Percentiles rank a stretch among this genome's conserved stretches.
Evolutionary conservation across 2,329 filamentous ascomycete genomes (phyloP).

Genomic region (Fonsecaea multimorphosa): DNA sequence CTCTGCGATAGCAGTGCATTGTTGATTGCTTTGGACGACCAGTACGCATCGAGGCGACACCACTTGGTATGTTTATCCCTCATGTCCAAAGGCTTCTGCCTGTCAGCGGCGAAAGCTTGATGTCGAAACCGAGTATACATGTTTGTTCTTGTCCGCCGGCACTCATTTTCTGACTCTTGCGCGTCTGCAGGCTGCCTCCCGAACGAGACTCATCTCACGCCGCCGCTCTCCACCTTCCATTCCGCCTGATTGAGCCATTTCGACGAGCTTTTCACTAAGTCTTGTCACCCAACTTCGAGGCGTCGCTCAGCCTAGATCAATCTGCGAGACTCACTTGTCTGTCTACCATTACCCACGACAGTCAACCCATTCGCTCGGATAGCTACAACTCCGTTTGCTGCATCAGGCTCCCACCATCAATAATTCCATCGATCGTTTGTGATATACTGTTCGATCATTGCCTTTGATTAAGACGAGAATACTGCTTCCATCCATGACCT

Average conservation of each 20-base stretch:
- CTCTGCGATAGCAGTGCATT: conserved; percentile 18
- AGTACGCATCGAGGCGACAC: conserved; percentile 23
- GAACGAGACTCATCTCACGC: conserved; percentile 21
- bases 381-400: background rate
- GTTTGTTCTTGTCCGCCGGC: background rate
- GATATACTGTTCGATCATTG: background rate
- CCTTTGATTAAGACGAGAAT: conserved; percentile 10
- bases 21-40: conserved; percentile 21
- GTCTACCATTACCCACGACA: conserved; percentile 14
- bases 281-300: conserved; percentile 46
- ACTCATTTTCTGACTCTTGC: conserved; percentile 25
- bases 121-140: conserved; percentile 6
- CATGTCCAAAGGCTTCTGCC: background rate
- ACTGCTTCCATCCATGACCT: conserved; percentile 28
- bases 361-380: conserved; percentile 4
- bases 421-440: conserved; percentile 1
- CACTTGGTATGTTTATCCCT: conserved; percentile 31
- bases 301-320: conserved; percentile 5
- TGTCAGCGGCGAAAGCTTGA: background rate
- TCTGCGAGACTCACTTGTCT: conserved; percentile 15
- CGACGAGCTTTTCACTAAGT: conserved; percentile 61
- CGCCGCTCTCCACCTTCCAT: conserved; percentile 1
- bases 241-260: conserved; percentile 1
- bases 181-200: conserved; percentile 30
- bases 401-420: background rate